Evolutionary conservation across 2,329 filamentous ascomycete species (phyloP).

Genomic region (Pestalotiopsis fici): DNA sequence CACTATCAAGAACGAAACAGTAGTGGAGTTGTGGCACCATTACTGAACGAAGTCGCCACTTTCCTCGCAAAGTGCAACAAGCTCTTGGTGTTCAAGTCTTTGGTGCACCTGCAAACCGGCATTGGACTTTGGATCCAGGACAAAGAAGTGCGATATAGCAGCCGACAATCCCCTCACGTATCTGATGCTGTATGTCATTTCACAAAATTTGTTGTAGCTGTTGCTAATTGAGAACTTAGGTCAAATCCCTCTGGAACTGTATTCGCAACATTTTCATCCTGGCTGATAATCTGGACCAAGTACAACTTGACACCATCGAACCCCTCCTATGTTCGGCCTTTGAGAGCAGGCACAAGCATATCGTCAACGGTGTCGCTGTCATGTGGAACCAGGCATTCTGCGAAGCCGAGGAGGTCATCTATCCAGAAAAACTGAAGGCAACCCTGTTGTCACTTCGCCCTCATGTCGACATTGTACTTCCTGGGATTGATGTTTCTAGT

Average conservation of each 20-base stretch:
- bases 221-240: constrained; percentile 37
- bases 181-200: constrained; percentile 45
- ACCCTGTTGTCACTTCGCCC: constrained; percentile 63
- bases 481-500: constrained; percentile 40
- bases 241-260: constrained; percentile 50
- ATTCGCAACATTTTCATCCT: constrained; percentile 42
- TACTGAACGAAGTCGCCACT: constrained; percentile 54
- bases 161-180: constrained; percentile 39
- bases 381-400: constrained; percentile 74
- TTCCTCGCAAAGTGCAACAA: constrained; percentile 53
- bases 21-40: constrained; percentile 37
- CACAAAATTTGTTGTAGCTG: constrained; percentile 5
- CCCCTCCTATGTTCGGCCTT: constrained; percentile 56
- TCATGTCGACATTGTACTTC: constrained; percentile 48
- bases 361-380: constrained; percentile 50
- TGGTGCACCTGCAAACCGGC: constrained; percentile 63
- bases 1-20: constrained; percentile 38
- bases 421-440: constrained; percentile 64
- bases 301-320: constrained; percentile 56
- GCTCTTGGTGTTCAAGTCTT: constrained; percentile 52
- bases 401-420: constrained; percentile 57
- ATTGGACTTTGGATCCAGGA: constrained; percentile 68
- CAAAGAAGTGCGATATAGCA: constrained; percentile 40
- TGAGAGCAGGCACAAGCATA: constrained; percentile 56
- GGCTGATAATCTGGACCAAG: constrained; percentile 35